These are phyloP conservation scores for Aureobasidium sp. DNA, from an alignment of 2,329 filamentous ascomycete species.

Conservation along the genomic window DNA sequence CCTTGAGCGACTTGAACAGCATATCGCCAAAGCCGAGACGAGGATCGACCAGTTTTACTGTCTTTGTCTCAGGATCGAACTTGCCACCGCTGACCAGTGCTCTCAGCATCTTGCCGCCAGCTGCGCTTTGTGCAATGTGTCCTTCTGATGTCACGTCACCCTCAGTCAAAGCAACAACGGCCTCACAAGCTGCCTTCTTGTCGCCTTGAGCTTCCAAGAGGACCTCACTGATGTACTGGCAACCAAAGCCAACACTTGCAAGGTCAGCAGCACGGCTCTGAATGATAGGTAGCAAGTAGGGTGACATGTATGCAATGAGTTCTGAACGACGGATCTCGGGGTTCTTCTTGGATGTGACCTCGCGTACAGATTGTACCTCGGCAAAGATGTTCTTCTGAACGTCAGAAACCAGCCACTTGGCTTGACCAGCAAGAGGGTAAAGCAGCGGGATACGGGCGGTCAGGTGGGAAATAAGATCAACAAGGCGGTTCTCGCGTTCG, in stretches of 20 bases:
- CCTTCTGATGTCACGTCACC: conserved; percentile 33
- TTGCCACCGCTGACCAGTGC: conserved; percentile 81
- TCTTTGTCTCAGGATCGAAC: conserved; percentile 68
- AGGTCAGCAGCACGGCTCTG: conserved; percentile 59
- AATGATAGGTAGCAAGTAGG: conserved; percentile 66
- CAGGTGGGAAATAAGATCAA: conserved; percentile 60
- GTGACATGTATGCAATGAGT: conserved; percentile 64
- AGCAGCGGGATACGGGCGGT: conserved; percentile 60
- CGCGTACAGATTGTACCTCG: conserved; percentile 70
- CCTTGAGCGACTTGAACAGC: conserved; percentile 74
- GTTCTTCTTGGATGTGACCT: conserved; percentile 88
- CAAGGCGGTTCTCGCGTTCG: conserved; percentile 39
- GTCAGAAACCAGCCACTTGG: conserved; percentile 54
- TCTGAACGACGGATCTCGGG: conserved; percentile 66
- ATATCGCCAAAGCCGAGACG: conserved; percentile 70
- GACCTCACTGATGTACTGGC: conserved; percentile 76
- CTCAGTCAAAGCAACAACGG: conserved; percentile 44
- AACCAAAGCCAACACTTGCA: conserved; percentile 68
- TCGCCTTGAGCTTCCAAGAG: conserved; percentile 69
- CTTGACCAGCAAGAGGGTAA: conserved; percentile 64
- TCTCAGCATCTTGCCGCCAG: conserved; percentile 79
- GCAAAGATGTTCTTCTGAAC: conserved; percentile 59
- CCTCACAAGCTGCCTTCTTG: conserved; percentile 63
- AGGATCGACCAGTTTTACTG: conserved; percentile 61
- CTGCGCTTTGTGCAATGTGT: conserved; percentile 54